phyloP scores from a whole-genome alignment of 768 basidiomycete species.

The Lactarius hengduanensis region DNA sequence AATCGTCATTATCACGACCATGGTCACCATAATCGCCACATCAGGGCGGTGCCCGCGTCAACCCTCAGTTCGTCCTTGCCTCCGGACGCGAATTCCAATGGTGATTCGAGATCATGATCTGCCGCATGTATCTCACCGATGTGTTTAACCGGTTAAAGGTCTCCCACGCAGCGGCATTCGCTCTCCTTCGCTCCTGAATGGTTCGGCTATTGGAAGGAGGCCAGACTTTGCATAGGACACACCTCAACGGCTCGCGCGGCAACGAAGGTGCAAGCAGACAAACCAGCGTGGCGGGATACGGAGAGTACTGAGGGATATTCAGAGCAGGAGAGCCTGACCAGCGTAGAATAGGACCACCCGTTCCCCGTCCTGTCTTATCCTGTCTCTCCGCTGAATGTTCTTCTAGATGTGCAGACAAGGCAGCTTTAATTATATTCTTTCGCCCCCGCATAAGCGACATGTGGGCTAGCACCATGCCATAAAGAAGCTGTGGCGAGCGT shows the following conservation, averaged over 20 bases:
- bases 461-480: not conserved
- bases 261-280: not conserved
- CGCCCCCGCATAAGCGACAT: not conserved
- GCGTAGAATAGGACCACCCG: slow-evolving; percentile 23
- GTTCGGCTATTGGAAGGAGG: slow-evolving; percentile 4
- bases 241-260: slow-evolving; percentile 8
- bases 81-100: slow-evolving; percentile 24
- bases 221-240: not conserved
- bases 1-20: slow-evolving; percentile 20
- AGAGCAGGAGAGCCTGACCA: slow-evolving; percentile 28
- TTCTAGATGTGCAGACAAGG: not conserved
- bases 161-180: slow-evolving; percentile 16
- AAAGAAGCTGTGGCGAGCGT: not conserved
- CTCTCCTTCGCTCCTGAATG: slow-evolving; percentile 14
- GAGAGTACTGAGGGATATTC: slow-evolving; percentile 22
- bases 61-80: slow-evolving; percentile 11
- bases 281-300: slow-evolving; percentile 16
- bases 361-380: not conserved
- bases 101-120: slow-evolving; percentile 29
- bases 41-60: slow-evolving; percentile 9
- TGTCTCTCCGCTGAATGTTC: not conserved
- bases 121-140: slow-evolving; percentile 20
- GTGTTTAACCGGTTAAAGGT: slow-evolving; percentile 26
- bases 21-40: slow-evolving; percentile 23
- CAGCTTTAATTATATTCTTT: not conserved